Base-by-base conservation (phyloP, 345 rosid genomes). In the Gossypium anomalum region DNA sequence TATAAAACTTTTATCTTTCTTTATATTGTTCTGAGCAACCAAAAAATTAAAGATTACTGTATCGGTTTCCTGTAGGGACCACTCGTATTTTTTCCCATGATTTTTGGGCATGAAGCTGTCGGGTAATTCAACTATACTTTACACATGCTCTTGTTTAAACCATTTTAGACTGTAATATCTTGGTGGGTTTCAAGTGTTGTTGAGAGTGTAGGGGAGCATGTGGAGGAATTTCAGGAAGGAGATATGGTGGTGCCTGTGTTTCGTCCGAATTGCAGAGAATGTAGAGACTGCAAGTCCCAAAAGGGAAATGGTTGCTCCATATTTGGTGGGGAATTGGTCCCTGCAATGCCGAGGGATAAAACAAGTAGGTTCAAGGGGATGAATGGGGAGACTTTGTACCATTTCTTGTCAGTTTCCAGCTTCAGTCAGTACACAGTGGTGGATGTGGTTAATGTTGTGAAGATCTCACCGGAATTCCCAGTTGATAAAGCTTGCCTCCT, bases 81-180 rank as follows among this genome's bases (percentile, higher is more conserved):
- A 0, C 0, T 59, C 38, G 75, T 84, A 12, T 10, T 48, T 27
- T 86, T 85, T 76, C 97, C 94, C 2, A 86, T 84, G 78, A 87
- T 91, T 53, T 56, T 93, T 4, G 97, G 94, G 22, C 97, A 91
- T 41, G 92, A 93, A 83, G 94, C 97, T 2, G 85, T 79, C 64
- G 93, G 93, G 97, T 90, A 80, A 72, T 34, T 53, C 20, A 67
- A 70, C 59, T 9, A 49, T 2, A 27, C 8, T 22, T n/a, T 49
- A 47, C 41, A 34, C 7, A 34, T 34, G 41, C 41, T 34, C 1
- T 34, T 4, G 41, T 5, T 34, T 5, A 34, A 34, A 34, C 41
- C 41, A 34, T 34, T 34, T 34, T 49, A 25, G 43, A 16, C n/a
- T 8, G 2, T 69, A 9, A 49, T 16, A 23, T 11, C 17, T 5